Evolutionary conservation across 2,329 filamentous ascomycete genomes (phyloP), one percentile per base, ranked within the genome.

Genomic region (Colletotrichum tropicale): DNA sequence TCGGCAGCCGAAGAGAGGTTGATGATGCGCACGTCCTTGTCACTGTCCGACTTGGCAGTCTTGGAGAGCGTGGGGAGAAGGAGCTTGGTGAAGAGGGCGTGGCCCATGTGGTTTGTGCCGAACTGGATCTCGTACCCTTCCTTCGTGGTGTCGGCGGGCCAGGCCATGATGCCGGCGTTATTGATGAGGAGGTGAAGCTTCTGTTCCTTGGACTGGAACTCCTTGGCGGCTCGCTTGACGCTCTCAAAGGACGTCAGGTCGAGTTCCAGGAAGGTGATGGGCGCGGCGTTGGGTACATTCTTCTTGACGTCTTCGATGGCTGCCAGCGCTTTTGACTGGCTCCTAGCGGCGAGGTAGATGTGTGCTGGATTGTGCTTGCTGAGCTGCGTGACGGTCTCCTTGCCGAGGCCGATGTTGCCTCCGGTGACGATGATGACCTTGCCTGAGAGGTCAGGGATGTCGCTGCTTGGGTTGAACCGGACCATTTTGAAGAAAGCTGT

Each of bases 41-140:
- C 64, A 9, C 26, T 36, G 58, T 58, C 43, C 32, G 58, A 21
- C 13, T 70, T 66, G 15, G 81, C 81, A 2, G 84, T 85, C 67
- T 78, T 78, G 8, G 78, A 68, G 65, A 85, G 75, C 1, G 80
- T 18, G 5, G 82, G 83, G 15, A 82, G 58, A 2, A 89, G 79
- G 4, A 85, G 81, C 69, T 85, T 84, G 12, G 84, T 83, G 15
- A 90, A 81, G 4, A 87, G 82, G 7, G 88, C 86, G 68, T 89
- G 87, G 18, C 88, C 87, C 52, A 90, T 77, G 78, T 89, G 87
- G 71, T 90, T 90, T 3, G 84, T 87, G 2, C 85, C 87, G 74
- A 89, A 88, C 74, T 89, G 85, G 12, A 86, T 77, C 78, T 90
- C 89, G 73, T 88, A 89, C 16, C 88, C 87, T 21, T 89, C 85